phyloP scores from a whole-genome alignment of 2,329 filamentous ascomycete genomes.

The Ophiocordyceps sinensis region DNA sequence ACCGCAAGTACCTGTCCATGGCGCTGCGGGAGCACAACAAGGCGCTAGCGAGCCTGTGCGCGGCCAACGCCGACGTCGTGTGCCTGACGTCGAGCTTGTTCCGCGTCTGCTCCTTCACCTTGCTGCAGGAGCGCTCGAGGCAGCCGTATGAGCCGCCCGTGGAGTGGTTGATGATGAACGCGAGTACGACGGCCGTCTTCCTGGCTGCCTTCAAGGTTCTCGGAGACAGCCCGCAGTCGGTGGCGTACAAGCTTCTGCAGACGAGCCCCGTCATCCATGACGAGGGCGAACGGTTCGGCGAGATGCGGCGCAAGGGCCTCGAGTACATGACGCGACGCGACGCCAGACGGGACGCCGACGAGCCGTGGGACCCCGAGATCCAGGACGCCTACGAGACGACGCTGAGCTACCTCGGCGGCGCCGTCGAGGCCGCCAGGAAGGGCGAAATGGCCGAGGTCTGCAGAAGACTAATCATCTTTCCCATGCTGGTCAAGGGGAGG shows the following conservation, averaged over 20 bases:
- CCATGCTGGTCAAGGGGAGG: conserved; percentile 4
- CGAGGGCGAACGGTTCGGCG: conserved; percentile 2
- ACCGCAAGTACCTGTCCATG: conserved; percentile 7
- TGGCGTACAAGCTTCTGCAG: conserved; percentile 2
- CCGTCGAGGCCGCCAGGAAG: conserved; percentile 1
- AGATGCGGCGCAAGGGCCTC: conserved; percentile 2
- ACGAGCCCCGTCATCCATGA: conserved; percentile 5
- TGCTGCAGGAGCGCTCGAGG: conserved; percentile 5
- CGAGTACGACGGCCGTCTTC: conserved; percentile 4
- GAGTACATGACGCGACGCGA: conserved; percentile 3
- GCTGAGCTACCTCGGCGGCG: conserved; percentile 7
- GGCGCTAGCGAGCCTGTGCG: conserved; percentile 2
- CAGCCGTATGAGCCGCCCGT: conserved; percentile 6
- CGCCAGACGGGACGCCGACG: conserved; percentile 3
- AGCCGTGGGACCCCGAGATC: conserved; percentile 7
- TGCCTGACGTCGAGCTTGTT: conserved; percentile 6
- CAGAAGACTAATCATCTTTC: conserved; percentile 4
- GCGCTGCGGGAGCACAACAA: conserved; percentile 6
- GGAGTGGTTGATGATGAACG: conserved; percentile 8
- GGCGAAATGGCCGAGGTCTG: conserved; percentile 2
- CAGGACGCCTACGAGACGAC: conserved; percentile 7
- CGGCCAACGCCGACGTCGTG: conserved; percentile 3
- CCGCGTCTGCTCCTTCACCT: conserved; percentile 6
- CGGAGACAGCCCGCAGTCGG: conserved; percentile 1
- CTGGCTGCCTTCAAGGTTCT: conserved; percentile 2